A percentile compares a stretch with the other conserved stretches of the same genome.
These are phyloP conservation scores for Bipolaris oryzae DNA, from an alignment of 2,329 filamentous ascomycete genomes.

Conservation along the genomic window DNA sequence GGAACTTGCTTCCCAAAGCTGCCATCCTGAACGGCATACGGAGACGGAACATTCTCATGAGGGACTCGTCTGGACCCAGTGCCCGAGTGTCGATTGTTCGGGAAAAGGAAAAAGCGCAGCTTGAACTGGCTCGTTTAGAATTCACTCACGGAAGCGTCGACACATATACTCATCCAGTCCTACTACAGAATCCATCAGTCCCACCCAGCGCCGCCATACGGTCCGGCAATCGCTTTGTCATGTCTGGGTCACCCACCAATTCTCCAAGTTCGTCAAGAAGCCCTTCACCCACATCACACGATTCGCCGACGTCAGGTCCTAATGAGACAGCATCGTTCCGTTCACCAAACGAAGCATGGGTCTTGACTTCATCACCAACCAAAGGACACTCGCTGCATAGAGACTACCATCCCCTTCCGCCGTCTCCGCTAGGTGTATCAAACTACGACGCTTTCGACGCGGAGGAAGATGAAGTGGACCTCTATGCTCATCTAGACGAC, in stretches of 20 bases:
- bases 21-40: slow-evolving; percentile 69
- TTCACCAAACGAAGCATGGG: slow-evolving; percentile 45
- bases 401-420: slow-evolving; percentile 43
- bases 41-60: slow-evolving; percentile 43
- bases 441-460: slow-evolving; percentile 53
- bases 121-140: slow-evolving; percentile 40
- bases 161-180: slow-evolving; percentile 38
- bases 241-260: slow-evolving; percentile 22
- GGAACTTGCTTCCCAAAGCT: slow-evolving; percentile 65
- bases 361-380: slow-evolving; percentile 13
- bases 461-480: slow-evolving; percentile 41
- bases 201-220: slow-evolving; percentile 22
- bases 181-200: slow-evolving; percentile 18
- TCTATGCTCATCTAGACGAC: slow-evolving; percentile 41
- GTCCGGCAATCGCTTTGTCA: slow-evolving; percentile 21
- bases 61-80: slow-evolving; percentile 24
- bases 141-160: slow-evolving; percentile 42
- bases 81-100: slow-evolving; percentile 34
- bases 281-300: slow-evolving; percentile 25
- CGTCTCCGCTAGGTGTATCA: slow-evolving; percentile 50
- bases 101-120: slow-evolving; percentile 39
- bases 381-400: slow-evolving; percentile 25
- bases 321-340: slow-evolving; percentile 19
- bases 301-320: not conserved
- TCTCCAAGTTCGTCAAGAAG: slow-evolving; percentile 27